These are phyloP conservation scores for Aspergillus pseudonomiae DNA, from an alignment of 2,329 filamentous ascomycete genomes.

Conservation along the genomic window DNA sequence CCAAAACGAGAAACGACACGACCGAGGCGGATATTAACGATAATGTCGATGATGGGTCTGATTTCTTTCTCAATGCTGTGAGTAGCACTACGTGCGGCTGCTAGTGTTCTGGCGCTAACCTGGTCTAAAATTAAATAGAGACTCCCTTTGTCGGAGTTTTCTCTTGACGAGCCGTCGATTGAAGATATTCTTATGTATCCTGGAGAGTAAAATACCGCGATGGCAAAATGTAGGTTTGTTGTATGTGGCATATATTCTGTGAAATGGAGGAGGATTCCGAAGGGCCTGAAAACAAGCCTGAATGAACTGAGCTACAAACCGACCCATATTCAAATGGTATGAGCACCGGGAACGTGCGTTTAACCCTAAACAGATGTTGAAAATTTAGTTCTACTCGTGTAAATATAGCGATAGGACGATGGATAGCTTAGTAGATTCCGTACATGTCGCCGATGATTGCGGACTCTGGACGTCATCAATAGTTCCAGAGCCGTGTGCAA, in stretches of 20 bases:
- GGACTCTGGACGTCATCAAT: too few relatives aligned
- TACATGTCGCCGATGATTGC: too few relatives aligned
- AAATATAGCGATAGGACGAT: too few relatives aligned
- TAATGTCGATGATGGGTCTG: not conserved
- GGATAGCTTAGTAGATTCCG: too few relatives aligned
- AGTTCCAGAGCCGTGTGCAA: too few relatives aligned
- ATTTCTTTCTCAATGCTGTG: not conserved
- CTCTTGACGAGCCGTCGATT: not conserved
- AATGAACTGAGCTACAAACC: too few relatives aligned
- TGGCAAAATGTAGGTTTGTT: too few relatives aligned
- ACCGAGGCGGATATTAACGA: not conserved
- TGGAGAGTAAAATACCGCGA: not conserved
- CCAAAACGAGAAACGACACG: not conserved
- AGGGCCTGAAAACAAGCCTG: rapidly evolving
- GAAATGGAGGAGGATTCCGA: not conserved
- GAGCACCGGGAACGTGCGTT: too few relatives aligned
- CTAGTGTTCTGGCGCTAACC: not conserved
- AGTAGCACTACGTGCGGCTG: not conserved
- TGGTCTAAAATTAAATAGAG: not conserved
- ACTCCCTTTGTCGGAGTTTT: not conserved
- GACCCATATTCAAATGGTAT: too few relatives aligned
- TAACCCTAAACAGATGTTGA: too few relatives aligned
- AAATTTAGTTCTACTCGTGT: too few relatives aligned
- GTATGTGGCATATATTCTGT: not conserved
- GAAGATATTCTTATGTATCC: not conserved